Evolutionary conservation across 441 rosid species (phyloP).

Genomic region (Geranium incanum): DNA sequence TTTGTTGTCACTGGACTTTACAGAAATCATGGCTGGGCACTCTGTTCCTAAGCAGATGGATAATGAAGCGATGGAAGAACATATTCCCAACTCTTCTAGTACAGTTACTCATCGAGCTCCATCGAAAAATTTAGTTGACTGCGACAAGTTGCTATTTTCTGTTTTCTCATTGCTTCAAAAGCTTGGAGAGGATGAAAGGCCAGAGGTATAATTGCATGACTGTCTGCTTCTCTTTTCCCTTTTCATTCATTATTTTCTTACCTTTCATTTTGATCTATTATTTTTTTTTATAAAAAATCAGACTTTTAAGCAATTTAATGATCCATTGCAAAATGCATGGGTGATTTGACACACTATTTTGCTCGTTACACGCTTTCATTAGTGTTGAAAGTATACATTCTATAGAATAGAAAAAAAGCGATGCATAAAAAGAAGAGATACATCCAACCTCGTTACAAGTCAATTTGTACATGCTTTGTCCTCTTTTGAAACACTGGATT

Average conservation of each 20-base stretch:
- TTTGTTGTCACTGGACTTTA: slow-evolving; percentile 15
- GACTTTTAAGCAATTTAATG: too few species aligned
- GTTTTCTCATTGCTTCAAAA: slow-evolving; percentile 89
- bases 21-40: slow-evolving; percentile 34
- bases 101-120: slow-evolving; percentile 33
- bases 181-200: slow-evolving; percentile 94
- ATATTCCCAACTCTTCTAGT: slow-evolving; percentile 26
- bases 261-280: not conserved
- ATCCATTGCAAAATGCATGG: not conserved
- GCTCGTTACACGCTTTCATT: not conserved
- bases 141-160: slow-evolving; percentile 67
- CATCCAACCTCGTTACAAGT: too few species aligned
- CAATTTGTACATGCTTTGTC: too few species aligned
- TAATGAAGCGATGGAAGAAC: slow-evolving; percentile 39
- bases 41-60: slow-evolving; percentile 34
- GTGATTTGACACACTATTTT: not conserved
- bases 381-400: too few species aligned
- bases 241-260: not conserved
- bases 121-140: slow-evolving; percentile 31
- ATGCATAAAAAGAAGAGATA: too few species aligned
- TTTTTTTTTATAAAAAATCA: too few species aligned
- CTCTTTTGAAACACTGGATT: too few species aligned
- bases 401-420: too few species aligned
- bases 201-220: slow-evolving; percentile 60
- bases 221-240: slow-evolving; percentile 14